Evolutionary conservation across 148 eudicot species (phyloP).

Genomic region (Arctostaphylos glauca): DNA sequence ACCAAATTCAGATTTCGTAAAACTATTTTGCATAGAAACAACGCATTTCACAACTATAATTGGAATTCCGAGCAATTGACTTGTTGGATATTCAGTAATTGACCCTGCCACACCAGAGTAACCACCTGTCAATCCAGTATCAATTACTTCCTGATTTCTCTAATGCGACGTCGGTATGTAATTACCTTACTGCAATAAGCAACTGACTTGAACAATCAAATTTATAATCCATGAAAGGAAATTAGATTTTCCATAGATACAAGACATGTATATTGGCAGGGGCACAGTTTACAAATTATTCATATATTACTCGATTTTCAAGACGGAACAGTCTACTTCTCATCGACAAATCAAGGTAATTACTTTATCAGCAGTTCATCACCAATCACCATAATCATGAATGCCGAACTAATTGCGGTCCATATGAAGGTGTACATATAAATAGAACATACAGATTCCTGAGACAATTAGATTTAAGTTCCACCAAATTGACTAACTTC

Average conservation of each 20-base stretch:
- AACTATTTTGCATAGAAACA: not conserved
- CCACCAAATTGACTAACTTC: not conserved
- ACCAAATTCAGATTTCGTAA: not conserved
- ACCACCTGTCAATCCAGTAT: constrained; percentile 10
- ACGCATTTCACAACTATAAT: not conserved
- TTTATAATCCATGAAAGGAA: not conserved
- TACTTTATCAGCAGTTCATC: not conserved
- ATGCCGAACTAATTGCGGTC: not conserved
- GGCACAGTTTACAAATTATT: no score
- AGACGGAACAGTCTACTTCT: not conserved
- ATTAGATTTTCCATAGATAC: not conserved
- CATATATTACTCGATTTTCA: no score
- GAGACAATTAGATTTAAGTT: not conserved
- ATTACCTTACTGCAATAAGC: not conserved
- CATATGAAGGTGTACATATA: not conserved
- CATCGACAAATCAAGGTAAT: not conserved
- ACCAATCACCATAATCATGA: not conserved
- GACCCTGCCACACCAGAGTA: constrained; percentile 18
- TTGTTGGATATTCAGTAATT: not conserved
- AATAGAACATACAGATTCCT: not conserved
- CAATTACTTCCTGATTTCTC: not conserved
- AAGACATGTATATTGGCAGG: no score
- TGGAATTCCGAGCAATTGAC: not conserved
- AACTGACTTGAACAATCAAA: not conserved
- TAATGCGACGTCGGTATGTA: not conserved